Evolutionary conservation across 352 stramenopile genomes (phyloP), one percentile per base, ranked within the genome.

Genomic region (Sclerospora graminicola): DNA sequence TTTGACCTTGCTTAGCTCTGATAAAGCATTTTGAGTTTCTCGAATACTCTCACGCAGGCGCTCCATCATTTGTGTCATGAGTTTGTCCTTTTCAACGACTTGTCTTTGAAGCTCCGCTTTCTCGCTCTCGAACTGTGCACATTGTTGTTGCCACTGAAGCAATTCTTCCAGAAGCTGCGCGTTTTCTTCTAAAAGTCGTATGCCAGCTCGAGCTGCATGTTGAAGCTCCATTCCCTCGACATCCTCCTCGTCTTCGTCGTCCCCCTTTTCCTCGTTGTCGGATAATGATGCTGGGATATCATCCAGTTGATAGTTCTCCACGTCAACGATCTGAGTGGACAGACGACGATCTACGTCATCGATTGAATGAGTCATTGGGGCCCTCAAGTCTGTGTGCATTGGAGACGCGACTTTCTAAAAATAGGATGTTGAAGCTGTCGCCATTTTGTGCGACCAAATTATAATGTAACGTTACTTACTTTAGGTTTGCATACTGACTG

Each of bases 121-220:
- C 28, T 84, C 66, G 6, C 57, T 50, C 23, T 70, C 43, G 18
- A 51, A 21, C 18, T 61, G 62, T 15, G 46, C 27, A 14, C 66
- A 45, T 23, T 82, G 71, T 13, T 71, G 43, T 29, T 76, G 59
- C n/a, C 83, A 26, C 2, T 71, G 57, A 26, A 42, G 41, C 37
- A 83, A 50, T 34, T 86, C 74, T 26, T 84, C 71, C 8, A 63
- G 55, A 18, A 87, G 66, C 32, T 83, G 71, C 23, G 61, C 69
- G 45, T 87, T 84, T 43, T 87, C 75, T 40, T 84, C 75, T 16
- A 87, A 23, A 29, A 87, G 51, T 11, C 65, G 67, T 38, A 87
- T 87, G 2, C 74, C 74, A 14, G 74, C 74, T 41, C 74, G 63
- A 26, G 74, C 74, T 0, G 74, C 74, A 35, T 74, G 67, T 32